Base-by-base conservation (phyloP, 352 stramenopile genomes). In the Pythium coloratum region DNA sequence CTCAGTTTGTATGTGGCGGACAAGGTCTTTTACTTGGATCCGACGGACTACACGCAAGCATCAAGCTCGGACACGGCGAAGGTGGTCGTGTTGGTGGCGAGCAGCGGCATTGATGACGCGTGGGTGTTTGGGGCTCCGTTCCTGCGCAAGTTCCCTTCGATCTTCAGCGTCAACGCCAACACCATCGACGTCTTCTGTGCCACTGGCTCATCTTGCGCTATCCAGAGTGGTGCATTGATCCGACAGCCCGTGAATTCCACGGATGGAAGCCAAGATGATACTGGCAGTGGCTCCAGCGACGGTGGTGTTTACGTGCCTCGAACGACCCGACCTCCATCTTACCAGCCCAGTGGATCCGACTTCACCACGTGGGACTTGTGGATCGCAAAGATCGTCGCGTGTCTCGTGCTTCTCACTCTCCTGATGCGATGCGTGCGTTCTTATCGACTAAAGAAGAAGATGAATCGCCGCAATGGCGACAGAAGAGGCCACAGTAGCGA, bases 71-170 rank as follows among this genome's bases (percentile, higher is more conserved):
- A 49, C 10, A 26, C 16, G 16, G 26, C 14, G 16, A 49, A 49
- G 42, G 5, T 24, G 16, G 42, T 26, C 4, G 42, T 49, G 42
- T 18, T 49, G 4, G 8, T 26, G 9, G 42, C 42, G 42, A 26
- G 14, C 3, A 49, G 42, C 6, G 42, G 6, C 2, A 3, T 10
- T 16, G 42, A 49, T 26, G 42, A 26, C 42, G 4, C 42, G 16
- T 49, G 42, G 42, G 18, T 49, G 16, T 12, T 49, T 5, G 42
- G 42, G 0, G 42, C 42, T 49, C 42, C 42, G 42, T 49, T 49
- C 42, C 42, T 49, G 5, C 61, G 61, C 38, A 67, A 67, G 30
- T 67, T 67, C 40, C 51, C 61, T 1, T 6, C 32, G 14, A 54
- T 16, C 42, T 67, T 67, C 38, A 26, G 34, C 13, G 5, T 14